Base-by-base conservation (phyloP, 2,329 filamentous ascomycete genomes). In the Colletotrichum noveboracense region DNA sequence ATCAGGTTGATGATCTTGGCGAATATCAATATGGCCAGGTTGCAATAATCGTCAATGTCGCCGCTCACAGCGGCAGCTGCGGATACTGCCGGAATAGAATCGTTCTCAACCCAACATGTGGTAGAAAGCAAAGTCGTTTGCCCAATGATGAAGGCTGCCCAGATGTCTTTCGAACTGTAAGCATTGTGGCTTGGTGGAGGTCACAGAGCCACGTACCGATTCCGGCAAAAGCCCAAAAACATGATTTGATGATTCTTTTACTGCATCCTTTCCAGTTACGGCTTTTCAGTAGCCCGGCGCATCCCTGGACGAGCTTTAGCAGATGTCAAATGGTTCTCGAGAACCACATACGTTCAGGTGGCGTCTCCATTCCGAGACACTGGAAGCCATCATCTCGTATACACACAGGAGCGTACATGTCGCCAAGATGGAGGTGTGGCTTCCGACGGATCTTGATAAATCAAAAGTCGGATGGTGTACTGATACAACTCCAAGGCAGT, bases 361-460 rank as follows among this genome's bases (percentile, higher is more conserved):
- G 10, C 75, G 55, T 13, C 71, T 77, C 75, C 75, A 77, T 24
- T 75, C 75, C 2, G 36, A 36, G 7, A 77, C 71, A 18, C 67
- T 71, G 30, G 75, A 77, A 7, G 55, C 75, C 75, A 77, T 77
- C 75, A 77, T 77, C 43, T 77, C 75, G 8, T 77, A 77, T 21
- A 77, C 67, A 36, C 75, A 77, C 8, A 77, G 71, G 2, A 77
- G 43, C 2, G 75, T 77, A 43, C 75, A 77, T 6, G 75, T 48
- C 18, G 75, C 71, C 16, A 77, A 10, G 21, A 75, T 61, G 5
- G 61, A 67, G 4, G 64, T 34, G 21, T 69, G 4, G 75, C 61
- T 21, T 71, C 71, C 14, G 52, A 64, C 13, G 75, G 71, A 28
- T 77, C 75, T 16, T 71, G 75, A 24, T 70, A 68, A 8, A 77